phyloP scores from a whole-genome alignment of 768 basidiomycete species.

The Mycena indigotica region DNA sequence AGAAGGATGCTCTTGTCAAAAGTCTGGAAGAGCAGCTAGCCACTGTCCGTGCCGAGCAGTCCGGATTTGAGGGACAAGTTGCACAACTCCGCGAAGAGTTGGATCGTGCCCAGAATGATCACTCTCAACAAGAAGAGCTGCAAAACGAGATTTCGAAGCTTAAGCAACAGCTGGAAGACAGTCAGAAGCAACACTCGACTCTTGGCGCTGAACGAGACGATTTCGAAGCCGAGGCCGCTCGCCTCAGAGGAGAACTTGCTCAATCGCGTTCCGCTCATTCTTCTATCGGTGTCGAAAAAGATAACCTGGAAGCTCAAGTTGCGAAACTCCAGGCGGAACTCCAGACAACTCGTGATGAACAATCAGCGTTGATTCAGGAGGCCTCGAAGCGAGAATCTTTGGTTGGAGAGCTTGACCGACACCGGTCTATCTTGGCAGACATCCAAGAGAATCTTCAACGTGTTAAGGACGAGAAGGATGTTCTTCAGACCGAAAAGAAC shows the following conservation, averaged over 20 bases:
- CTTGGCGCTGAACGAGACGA: constrained; percentile 49
- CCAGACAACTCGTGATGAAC: constrained; percentile 53
- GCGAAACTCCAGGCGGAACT: constrained; percentile 46
- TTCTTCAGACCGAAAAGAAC: constrained; percentile 68
- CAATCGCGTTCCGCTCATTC: constrained; percentile 38
- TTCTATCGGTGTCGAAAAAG: constrained; percentile 40
- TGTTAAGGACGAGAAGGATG: constrained; percentile 82
- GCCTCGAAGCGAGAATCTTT: constrained; percentile 76
- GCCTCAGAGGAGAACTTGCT: constrained; percentile 61
- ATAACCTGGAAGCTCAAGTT: constrained; percentile 30
- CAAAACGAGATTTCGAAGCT: constrained; percentile 51
- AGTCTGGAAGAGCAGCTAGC: constrained; percentile 54
- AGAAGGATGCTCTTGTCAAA: constrained; percentile 51
- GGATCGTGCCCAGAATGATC: constrained; percentile 55
- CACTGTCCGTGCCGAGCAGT: constrained; percentile 45
- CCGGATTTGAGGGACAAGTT: constrained; percentile 48
- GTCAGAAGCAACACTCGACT: constrained; percentile 32
- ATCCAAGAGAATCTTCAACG: constrained; percentile 76
- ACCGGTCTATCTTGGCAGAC: constrained; percentile 75
- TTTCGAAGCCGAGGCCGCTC: constrained; percentile 50
- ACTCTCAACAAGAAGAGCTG: constrained; percentile 52
- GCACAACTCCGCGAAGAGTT: constrained; percentile 61
- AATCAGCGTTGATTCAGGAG: constrained; percentile 66
- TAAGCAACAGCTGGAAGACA: constrained; percentile 28
- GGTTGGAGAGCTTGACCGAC: constrained; percentile 73